Percentiles rank a stretch among this genome's conserved stretches.
Conservation (phyloP, 2,329 filamentous ascomycete species). For the Epichloe bromicola region DNA sequence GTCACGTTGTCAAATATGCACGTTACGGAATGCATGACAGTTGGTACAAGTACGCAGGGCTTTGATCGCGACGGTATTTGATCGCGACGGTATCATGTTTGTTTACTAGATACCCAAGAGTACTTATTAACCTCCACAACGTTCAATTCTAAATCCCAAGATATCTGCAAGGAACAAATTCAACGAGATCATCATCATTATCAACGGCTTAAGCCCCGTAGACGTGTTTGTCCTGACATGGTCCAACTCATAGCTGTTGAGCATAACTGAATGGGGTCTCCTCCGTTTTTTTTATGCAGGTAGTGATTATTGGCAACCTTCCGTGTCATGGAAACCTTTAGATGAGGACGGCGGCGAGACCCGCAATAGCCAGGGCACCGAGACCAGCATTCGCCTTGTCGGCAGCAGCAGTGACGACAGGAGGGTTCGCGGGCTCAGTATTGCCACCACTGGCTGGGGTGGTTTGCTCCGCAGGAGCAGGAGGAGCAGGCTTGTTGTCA, state of each 20-base stretch:
- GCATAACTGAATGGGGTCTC: background rate
- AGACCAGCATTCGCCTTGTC: conserved; percentile 21
- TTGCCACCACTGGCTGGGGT: conserved; percentile 6
- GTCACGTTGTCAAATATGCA: no score
- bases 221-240: background rate
- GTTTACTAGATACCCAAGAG: no score
- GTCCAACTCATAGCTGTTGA: background rate
- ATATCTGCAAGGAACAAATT: background rate
- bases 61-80: no score
- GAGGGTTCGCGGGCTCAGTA: conserved; percentile 2
- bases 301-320: background rate
- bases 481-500: background rate
- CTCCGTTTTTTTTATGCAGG: no score
- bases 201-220: background rate
- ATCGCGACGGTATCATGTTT: no score
- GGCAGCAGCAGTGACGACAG: conserved; percentile 23
- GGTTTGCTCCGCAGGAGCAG: conserved; percentile 3
- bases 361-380: conserved; percentile 26
- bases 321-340: conserved; percentile 10
- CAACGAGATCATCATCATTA: background rate
- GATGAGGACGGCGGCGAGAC: conserved; percentile 24
- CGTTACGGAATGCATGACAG: no score
- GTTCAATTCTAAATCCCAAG: no score
- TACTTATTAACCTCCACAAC: no score
- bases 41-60: no score